phyloP scores from a whole-genome alignment of 208 protist genomes.

The Leishmania martiniquensis region DNA sequence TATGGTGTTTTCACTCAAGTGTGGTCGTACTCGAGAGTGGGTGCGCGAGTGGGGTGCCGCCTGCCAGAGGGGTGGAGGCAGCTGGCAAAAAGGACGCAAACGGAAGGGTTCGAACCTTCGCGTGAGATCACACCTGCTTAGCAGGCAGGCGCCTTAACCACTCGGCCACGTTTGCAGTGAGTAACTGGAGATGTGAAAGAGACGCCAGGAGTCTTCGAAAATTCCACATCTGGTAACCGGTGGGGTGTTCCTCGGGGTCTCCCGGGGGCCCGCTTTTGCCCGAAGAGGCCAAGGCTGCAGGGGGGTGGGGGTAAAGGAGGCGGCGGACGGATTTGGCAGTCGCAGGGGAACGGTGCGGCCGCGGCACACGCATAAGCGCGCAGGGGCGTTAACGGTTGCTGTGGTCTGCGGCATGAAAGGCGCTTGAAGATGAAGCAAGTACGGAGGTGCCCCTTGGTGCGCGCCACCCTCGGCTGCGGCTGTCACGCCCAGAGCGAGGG shows the following conservation, averaged over 20 bases:
- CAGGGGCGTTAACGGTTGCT: background rate
- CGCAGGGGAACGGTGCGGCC: too few species aligned
- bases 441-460: background rate
- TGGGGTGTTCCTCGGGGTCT: too few species aligned
- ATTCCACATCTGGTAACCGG: too few species aligned
- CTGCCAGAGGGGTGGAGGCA: background rate
- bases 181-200: rapidly evolving
- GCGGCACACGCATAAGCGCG: background rate
- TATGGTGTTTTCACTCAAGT: slow-evolving; percentile 45
- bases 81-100: slow-evolving; percentile 71
- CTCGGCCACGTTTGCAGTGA: slow-evolving; percentile 83
- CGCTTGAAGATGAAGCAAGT: background rate
- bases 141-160: slow-evolving; percentile 92
- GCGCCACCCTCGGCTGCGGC: background rate
- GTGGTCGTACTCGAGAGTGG: slow-evolving; percentile 39
- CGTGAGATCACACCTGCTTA: slow-evolving; percentile 93
- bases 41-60: background rate
- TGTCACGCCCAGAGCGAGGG: background rate
- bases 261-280: too few species aligned
- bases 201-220: too few species aligned
- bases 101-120: slow-evolving; percentile 92
- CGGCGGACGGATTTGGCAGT: background rate
- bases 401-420: background rate
- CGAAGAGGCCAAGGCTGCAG: background rate
- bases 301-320: background rate